Evolutionary conservation across 345 rosid genomes (phyloP), one percentile per base, ranked within the genome.

Genomic region (Kandelia obovata): DNA sequence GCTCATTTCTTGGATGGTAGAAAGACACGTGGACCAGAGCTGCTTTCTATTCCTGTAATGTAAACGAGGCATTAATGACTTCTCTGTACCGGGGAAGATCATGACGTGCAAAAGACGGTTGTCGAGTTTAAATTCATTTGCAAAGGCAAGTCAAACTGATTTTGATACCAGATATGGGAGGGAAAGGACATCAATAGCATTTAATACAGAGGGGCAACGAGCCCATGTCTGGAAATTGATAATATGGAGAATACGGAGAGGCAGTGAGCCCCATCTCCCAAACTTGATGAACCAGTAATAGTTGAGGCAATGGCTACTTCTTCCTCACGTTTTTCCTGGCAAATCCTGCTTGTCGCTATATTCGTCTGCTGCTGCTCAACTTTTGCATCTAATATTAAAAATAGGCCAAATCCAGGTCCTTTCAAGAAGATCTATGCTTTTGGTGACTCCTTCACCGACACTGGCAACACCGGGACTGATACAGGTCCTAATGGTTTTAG

Each of bases 361-460:
- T 60, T 82, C 70, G 23, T 81, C 66, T 43, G 80, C 61, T 37
- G 61, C 60, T 49, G 53, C 53, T 39, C 71, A 47, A 32, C 49
- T 30, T 30, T 37, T 39, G 65, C 64, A 61, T 73, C 63, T 53
- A 47, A 70, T 31, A 47, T 83, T 30, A 59, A 66, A 9, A 13
- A 76, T 0, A 60, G 39, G 21, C 10, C 64, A 3, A 47, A 71
- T 30, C 56, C 65, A 34, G 84, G 62, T 28, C 88, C 90, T 20
- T 91, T 94, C 81, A 80, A 75, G 46, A 94, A 78, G 74, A 86
- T 94, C 70, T 91, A 82, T 28, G 98, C 97, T 75, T 94, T 94
- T 53, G 96, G 97, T 0, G 98, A 94, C 69, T 95, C 99, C 0
- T 89, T 84, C 83, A 89, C 97, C 7, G 99, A 95, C 86, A 95